phyloP scores from a whole-genome alignment of 2,329 filamentous ascomycete species.

The Arachnopeziza araneosa region DNA sequence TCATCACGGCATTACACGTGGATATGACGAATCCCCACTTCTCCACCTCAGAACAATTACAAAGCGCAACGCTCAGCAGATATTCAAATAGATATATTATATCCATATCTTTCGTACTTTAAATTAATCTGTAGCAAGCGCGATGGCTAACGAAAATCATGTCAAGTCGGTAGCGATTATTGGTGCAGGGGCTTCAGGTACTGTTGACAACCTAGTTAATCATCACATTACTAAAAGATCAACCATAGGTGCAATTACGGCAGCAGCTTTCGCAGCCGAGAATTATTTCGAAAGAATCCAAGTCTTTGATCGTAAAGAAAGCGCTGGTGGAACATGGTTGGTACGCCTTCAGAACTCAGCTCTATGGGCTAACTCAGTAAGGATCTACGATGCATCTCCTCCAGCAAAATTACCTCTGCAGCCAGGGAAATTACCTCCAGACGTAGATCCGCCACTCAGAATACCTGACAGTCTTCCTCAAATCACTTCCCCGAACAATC shows the following conservation, averaged over 20 bases:
- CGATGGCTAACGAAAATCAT: constrained; percentile 13
- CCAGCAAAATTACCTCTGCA: constrained; percentile 30
- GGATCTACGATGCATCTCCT: constrained; percentile 47
- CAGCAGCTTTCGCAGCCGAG: constrained; percentile 47
- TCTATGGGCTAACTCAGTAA: constrained; percentile 20
- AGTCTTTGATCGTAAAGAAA: constrained; percentile 55
- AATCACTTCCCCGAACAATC: constrained; percentile 35
- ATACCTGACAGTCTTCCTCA: constrained; percentile 39
- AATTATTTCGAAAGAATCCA: constrained; percentile 51
- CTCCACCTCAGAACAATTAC: not conserved
- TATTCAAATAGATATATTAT: not conserved
- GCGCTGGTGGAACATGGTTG: constrained; percentile 52
- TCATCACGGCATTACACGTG: constrained; percentile 11
- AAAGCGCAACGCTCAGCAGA: not conserved
- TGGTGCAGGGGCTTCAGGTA: constrained; percentile 40
- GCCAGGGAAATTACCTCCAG: constrained; percentile 40
- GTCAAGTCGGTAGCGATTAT: constrained; percentile 39
- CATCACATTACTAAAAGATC: not conserved
- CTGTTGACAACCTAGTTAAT: not conserved
- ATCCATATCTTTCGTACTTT: not conserved
- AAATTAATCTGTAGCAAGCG: not conserved
- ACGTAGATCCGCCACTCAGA: constrained; percentile 41
- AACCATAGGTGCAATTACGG: constrained; percentile 40
- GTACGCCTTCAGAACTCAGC: constrained; percentile 12
- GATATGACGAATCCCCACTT: constrained; percentile 8